Evolutionary conservation across 306 rosid genomes (phyloP).

Genomic region (Quercus agrifolia): DNA sequence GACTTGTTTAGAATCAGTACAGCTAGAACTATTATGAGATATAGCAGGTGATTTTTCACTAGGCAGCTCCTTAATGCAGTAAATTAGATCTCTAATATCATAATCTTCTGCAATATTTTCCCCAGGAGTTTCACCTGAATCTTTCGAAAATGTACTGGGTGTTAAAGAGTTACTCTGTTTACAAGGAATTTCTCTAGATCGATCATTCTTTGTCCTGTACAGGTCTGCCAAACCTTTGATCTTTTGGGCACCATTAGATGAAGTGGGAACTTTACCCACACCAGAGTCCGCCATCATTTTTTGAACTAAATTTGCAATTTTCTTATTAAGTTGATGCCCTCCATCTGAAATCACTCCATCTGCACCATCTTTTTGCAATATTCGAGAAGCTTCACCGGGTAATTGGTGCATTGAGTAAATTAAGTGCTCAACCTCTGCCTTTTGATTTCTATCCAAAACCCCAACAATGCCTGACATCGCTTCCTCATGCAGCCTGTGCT

Average conservation of each 20-base stretch:
- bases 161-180: neutral
- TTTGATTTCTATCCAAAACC: neutral
- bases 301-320: neutral
- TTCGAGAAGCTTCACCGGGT: conserved; percentile 5
- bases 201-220: neutral
- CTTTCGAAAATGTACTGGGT: neutral
- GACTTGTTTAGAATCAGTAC: neutral
- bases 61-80: conserved; percentile 5
- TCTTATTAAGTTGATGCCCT: neutral
- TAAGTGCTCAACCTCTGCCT: neutral
- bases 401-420: neutral
- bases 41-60: neutral
- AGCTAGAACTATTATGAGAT: neutral
- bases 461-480: neutral
- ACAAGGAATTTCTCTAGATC: neutral
- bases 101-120: neutral
- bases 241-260: neutral
- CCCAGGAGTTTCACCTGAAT: neutral
- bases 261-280: neutral
- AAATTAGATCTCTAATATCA: neutral
- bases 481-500: neutral
- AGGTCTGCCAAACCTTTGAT: neutral
- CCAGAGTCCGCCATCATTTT: neutral
- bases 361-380: neutral
- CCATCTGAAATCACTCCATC: neutral